Evolutionary conservation across 1,284 basidiomycete species (phyloP).

Genomic region (Ganoderma sinense): DNA sequence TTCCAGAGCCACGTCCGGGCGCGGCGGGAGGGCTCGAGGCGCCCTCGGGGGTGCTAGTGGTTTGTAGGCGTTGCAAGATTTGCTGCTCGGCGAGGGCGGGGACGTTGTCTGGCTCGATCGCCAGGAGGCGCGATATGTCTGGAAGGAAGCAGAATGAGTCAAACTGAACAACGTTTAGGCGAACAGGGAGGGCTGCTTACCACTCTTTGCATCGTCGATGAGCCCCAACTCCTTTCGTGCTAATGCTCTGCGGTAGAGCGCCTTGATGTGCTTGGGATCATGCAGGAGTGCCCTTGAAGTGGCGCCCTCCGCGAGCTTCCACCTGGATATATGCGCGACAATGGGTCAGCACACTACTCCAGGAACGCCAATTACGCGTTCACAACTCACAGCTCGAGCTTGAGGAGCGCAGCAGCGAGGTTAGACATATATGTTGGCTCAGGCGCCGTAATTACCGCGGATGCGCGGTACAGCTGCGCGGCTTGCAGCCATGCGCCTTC

Average conservation of each 20-base stretch:
- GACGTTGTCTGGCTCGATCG: background rate
- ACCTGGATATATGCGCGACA: background rate
- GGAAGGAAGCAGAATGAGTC: background rate
- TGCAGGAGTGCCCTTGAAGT: conserved; percentile 49
- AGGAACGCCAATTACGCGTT: too few species aligned
- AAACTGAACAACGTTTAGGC: background rate
- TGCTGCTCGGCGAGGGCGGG: background rate
- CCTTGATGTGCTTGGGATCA: conserved; percentile 51
- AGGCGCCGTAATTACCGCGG: conserved; percentile 30
- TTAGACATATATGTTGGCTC: conserved; percentile 47
- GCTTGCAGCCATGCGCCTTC: conserved; percentile 32
- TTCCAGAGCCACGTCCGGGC: conserved; percentile 44
- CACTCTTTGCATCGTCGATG: conserved; percentile 46
- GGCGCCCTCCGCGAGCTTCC: conserved; percentile 47
- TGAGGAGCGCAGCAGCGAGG: conserved; percentile 50
- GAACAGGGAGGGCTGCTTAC: conserved; percentile 30
- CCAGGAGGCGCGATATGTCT: background rate
- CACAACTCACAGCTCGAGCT: conserved; percentile 44
- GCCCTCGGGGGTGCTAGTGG: background rate
- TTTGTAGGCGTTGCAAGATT: background rate
- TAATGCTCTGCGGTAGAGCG: conserved; percentile 51
- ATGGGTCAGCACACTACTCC: background rate
- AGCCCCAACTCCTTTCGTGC: conserved; percentile 48
- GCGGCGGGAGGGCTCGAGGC: too few species aligned
- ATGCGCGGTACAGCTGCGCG: conserved; percentile 35